A percentile compares a stretch with the other conserved stretches of the same genome.
phyloP scores from a whole-genome alignment of 164 flowering plant genomes.

The Kingdonia uniflora region DNA sequence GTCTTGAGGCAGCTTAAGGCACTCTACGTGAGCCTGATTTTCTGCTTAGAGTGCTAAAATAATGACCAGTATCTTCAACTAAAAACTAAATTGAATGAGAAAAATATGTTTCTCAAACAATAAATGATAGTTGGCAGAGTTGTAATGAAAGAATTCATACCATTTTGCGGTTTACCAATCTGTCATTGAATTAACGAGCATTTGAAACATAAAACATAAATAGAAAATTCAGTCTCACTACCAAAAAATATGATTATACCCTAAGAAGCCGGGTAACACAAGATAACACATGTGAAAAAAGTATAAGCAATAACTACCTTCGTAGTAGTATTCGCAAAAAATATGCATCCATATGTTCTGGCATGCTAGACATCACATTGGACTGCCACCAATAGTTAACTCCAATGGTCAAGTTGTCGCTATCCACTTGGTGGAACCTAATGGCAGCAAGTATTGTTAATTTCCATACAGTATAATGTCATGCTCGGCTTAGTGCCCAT shows the following conservation, averaged over 20 bases:
- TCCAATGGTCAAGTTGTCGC: constrained; percentile 74
- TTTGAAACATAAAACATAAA: constrained; percentile 18
- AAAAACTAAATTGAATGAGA: constrained; percentile 4
- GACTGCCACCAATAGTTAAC: constrained; percentile 98
- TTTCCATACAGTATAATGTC: too few relatives aligned
- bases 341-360: constrained; percentile 92
- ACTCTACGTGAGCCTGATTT: too few relatives aligned
- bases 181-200: constrained; percentile 18
- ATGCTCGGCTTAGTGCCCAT: too few relatives aligned
- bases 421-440: constrained; percentile 97
- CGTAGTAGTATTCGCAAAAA: constrained; percentile 73
- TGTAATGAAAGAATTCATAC: constrained; percentile 31
- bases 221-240: constrained; percentile 9
- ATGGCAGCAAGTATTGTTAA: constrained; percentile 9
- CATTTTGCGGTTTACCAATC: constrained; percentile 81
- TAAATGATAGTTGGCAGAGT: too few relatives aligned
- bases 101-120: not conserved
- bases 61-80: constrained; percentile 1
- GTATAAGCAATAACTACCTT: constrained; percentile 34
- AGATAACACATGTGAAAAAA: not conserved
- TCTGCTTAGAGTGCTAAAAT: too few relatives aligned
- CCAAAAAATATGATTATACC: not conserved
- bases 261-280: not conserved
- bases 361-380: constrained; percentile 47
- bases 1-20: too few relatives aligned